Percentiles rank a stretch among this genome's conserved stretches.
These are phyloP conservation scores for Candida krabiensis DNA, from an alignment of 805 yeast species.

Conservation along the genomic window DNA sequence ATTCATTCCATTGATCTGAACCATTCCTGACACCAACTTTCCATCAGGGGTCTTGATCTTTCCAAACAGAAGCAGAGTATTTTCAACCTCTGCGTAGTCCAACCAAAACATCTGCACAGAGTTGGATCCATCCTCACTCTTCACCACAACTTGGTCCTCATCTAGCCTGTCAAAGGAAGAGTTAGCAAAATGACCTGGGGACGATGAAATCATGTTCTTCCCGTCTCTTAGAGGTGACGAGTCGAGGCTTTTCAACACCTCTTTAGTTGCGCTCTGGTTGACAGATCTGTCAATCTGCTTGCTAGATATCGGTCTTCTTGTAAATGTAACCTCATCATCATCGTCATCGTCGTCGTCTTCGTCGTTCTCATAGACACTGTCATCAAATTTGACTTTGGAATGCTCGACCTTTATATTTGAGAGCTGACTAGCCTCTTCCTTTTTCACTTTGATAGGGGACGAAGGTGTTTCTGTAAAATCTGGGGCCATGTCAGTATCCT, in stretches of 20 bases:
- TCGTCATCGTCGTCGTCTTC: conserved; percentile 38
- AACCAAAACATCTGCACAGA: conserved; percentile 80
- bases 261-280: conserved; percentile 38
- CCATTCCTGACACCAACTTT: conserved; percentile 66
- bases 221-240: conserved; percentile 26
- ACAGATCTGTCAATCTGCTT: conserved; percentile 41
- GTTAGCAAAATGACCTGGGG: conserved; percentile 24
- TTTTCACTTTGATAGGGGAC: conserved; percentile 27
- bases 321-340: conserved; percentile 59
- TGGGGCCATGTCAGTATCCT: conserved; percentile 13
- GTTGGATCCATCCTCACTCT: conserved; percentile 31
- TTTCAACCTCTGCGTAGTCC: conserved; percentile 80
- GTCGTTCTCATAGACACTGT: conserved; percentile 10
- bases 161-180: conserved; percentile 32
- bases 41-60: conserved; percentile 64
- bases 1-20: conserved; percentile 67
- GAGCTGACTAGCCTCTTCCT: conserved; percentile 2
- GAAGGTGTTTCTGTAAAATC: conserved; percentile 28
- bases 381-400: conserved; percentile 2
- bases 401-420: conserved; percentile 6
- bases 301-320: conserved; percentile 50
- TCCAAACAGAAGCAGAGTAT: conserved; percentile 73
- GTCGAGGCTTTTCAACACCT: conserved; percentile 11
- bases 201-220: conserved; percentile 16
- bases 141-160: conserved; percentile 36